Evolutionary conservation across 2,329 filamentous ascomycete species (phyloP).

Genomic region (Fusarium heterosporum): DNA sequence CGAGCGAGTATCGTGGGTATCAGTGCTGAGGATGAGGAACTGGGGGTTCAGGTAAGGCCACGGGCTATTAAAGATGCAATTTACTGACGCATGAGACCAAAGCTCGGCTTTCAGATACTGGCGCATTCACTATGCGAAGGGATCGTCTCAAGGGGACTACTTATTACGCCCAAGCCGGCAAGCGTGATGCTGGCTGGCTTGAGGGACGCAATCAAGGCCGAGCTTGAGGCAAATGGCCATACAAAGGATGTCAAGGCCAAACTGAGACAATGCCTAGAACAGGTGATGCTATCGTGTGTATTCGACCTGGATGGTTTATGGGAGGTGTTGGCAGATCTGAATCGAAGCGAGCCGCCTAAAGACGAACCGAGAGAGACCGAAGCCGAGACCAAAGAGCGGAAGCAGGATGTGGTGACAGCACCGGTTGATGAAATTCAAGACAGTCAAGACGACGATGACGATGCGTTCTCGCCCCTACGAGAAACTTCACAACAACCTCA

Average conservation of each 20-base stretch:
- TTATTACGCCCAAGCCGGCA: conserved; percentile 63
- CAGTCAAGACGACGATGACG: conserved; percentile 51
- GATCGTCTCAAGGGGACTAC: conserved; percentile 50
- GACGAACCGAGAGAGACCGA: conserved; percentile 45
- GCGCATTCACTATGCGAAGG: conserved; percentile 54
- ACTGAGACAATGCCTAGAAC: conserved; percentile 58
- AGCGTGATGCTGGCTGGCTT: conserved; percentile 57
- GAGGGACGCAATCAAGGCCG: conserved; percentile 54
- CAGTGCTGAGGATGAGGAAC: conserved; percentile 63
- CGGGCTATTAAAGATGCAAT: no score
- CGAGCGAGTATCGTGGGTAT: conserved; percentile 65
- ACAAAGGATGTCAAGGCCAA: conserved; percentile 37
- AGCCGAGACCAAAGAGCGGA: neutral
- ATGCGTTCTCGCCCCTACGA: conserved; percentile 27
- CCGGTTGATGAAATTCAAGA: conserved; percentile 49
- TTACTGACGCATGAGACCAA: conserved; percentile 19
- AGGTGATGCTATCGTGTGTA: conserved; percentile 65
- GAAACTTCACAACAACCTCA: conserved; percentile 3
- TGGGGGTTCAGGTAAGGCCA: conserved; percentile 60
- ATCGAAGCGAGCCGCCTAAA: conserved; percentile 49
- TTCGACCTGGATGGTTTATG: conserved; percentile 70
- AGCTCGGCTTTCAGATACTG: conserved; percentile 64
- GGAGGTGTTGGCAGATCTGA: conserved; percentile 67
- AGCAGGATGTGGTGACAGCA: neutral
- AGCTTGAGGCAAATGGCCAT: conserved; percentile 45